Conservation (phyloP, 129 eudicot species). For the Flaveria trinervia region DNA sequence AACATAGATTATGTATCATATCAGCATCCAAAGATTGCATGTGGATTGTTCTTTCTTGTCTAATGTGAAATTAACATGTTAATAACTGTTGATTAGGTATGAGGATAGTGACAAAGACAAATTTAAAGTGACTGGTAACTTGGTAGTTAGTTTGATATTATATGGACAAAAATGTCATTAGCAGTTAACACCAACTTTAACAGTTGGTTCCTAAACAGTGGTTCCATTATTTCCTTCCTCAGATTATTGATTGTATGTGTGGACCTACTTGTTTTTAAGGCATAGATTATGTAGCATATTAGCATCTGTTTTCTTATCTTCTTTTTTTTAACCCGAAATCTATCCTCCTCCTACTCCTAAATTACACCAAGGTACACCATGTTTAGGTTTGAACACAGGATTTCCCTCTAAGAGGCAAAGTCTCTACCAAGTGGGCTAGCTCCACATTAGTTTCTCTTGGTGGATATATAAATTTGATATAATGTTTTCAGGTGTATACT, state of each 20-base stretch:
- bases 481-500: too few species aligned
- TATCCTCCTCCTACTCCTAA: too few species aligned
- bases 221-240: constrained; percentile 21
- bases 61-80: constrained; percentile 22
- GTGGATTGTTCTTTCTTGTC: constrained; percentile 30
- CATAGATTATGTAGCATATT: constrained; percentile 25
- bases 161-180: constrained; percentile 31
- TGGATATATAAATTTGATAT: too few species aligned
- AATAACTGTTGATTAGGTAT: constrained; percentile 23
- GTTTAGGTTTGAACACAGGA: too few species aligned
- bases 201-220: constrained; percentile 19
- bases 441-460: too few species aligned
- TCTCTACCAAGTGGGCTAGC: too few species aligned
- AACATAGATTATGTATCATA: constrained; percentile 25
- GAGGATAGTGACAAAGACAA: constrained; percentile 1
- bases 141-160: constrained; percentile 28
- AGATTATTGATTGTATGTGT: constrained; percentile 5
- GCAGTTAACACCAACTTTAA: constrained; percentile 16
- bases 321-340: too few species aligned
- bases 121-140: constrained; percentile 27
- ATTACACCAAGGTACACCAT: too few species aligned
- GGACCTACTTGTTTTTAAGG: constrained; percentile 20
- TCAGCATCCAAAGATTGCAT: constrained; percentile 18
- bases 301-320: constrained; percentile 12
- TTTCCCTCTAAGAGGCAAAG: too few species aligned